Conservation (phyloP, 2,329 filamentous ascomycete genomes). For the Aspergillus melleus region DNA sequence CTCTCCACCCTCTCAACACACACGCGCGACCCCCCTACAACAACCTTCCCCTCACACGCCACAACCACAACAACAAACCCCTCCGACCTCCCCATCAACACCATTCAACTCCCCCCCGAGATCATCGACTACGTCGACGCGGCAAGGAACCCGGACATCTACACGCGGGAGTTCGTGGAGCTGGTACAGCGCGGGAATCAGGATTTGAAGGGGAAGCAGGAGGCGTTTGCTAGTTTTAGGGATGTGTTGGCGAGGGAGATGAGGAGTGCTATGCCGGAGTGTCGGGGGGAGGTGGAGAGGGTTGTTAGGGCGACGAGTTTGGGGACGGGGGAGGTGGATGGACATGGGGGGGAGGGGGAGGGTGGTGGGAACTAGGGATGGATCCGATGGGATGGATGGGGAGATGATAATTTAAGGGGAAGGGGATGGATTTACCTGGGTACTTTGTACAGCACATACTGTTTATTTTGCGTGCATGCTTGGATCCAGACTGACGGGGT, state of each 20-base stretch:
- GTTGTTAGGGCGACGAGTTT: constrained; percentile 44
- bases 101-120: constrained; percentile 59
- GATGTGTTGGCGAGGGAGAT: constrained; percentile 61
- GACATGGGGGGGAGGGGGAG: too few species aligned
- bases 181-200: constrained; percentile 63
- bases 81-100: constrained; percentile 47
- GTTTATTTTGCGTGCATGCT: too few species aligned
- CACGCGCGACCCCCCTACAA: constrained; percentile 10
- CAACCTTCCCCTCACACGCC: too few species aligned
- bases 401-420: too few species aligned
- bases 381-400: too few species aligned
- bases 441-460: too few species aligned
- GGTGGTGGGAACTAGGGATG: constrained; percentile 12
- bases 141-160: constrained; percentile 66
- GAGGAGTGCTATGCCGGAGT: constrained; percentile 58
- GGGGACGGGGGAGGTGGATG: background rate
- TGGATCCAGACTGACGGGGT: too few species aligned
- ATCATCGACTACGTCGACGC: constrained; percentile 64
- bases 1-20: constrained; percentile 51
- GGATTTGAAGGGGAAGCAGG: constrained; percentile 60
- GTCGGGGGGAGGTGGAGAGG: constrained; percentile 53
- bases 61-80: constrained; percentile 17
- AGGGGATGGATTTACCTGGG: too few species aligned
- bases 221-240: constrained; percentile 60
- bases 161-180: constrained; percentile 66